Evolutionary conservation across 805 yeast species (phyloP).

Genomic region (Groenewaldozyma salmanticensis): DNA sequence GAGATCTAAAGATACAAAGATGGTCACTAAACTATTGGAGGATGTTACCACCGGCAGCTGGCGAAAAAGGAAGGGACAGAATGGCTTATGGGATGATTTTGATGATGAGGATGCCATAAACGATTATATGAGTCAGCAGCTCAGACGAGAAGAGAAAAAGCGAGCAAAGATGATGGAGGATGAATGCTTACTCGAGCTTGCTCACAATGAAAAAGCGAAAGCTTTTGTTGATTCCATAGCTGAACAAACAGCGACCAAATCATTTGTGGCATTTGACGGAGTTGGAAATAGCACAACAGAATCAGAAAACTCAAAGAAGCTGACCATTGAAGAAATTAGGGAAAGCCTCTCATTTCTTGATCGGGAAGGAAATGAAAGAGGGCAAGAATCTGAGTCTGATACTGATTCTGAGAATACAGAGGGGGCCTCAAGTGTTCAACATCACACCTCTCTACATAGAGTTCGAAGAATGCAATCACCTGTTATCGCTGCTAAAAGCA

Average conservation of each 20-base stretch:
- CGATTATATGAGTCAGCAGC: slow-evolving; percentile 10
- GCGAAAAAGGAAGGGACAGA: slow-evolving; percentile 12
- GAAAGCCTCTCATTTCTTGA: slow-evolving; percentile 16
- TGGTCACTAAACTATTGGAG: slow-evolving; percentile 17
- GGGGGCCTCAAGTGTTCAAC: neutral
- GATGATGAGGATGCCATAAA: slow-evolving; percentile 12
- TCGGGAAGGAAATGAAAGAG: slow-evolving; percentile 16
- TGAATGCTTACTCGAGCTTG: slow-evolving; percentile 13
- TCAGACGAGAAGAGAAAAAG: slow-evolving; percentile 13
- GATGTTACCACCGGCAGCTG: slow-evolving; percentile 21
- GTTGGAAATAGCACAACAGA: neutral
- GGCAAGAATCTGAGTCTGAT: neutral
- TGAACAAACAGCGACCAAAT: slow-evolving; percentile 6
- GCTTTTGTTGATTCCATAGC: slow-evolving; percentile 20
- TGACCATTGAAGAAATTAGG: slow-evolving; percentile 8
- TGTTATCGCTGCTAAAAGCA: neutral
- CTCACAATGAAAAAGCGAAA: slow-evolving; percentile 16
- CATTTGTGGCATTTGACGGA: slow-evolving; percentile 5
- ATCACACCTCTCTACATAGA: neutral
- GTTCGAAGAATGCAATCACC: too few relatives aligned
- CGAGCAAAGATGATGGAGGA: slow-evolving; percentile 16
- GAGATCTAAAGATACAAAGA: slow-evolving; percentile 14
- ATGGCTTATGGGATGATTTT: slow-evolving; percentile 10
- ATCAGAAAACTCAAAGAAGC: neutral
- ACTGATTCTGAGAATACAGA: neutral